Evolutionary conservation across 352 stramenopile genomes (phyloP).

Genomic region (Globisporangium heterothallicum): DNA sequence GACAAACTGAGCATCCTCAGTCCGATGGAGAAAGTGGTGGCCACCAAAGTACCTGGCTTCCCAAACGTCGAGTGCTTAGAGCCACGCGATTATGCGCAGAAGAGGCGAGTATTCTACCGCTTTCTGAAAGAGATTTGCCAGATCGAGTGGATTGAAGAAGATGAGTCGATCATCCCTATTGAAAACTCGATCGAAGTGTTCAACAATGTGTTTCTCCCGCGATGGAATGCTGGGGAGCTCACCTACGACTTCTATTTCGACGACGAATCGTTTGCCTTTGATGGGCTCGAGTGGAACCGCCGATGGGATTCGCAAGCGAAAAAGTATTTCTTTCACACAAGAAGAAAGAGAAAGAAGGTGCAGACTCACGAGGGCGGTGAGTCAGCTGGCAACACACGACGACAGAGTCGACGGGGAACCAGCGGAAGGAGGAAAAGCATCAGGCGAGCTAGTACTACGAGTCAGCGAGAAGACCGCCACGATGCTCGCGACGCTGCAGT

Average conservation of each 20-base stretch:
- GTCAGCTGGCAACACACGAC: background rate
- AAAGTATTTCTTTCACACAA: conserved; percentile 34
- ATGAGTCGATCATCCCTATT: conserved; percentile 34
- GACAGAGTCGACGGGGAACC: conserved; percentile 4
- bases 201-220: conserved; percentile 30
- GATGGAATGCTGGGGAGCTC: conserved; percentile 39
- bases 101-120: conserved; percentile 41
- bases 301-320: conserved; percentile 23
- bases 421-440: conserved; percentile 7
- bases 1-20: background rate
- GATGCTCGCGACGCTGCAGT: background rate
- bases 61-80: conserved; percentile 23
- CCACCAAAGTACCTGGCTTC: conserved; percentile 29
- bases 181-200: conserved; percentile 40
- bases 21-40: background rate
- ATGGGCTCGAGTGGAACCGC: conserved; percentile 29
- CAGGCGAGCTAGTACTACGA: background rate
- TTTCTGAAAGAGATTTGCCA: conserved; percentile 41
- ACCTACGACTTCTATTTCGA: conserved; percentile 61
- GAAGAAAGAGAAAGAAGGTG: conserved; percentile 11
- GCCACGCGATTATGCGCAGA: conserved; percentile 26
- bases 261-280: conserved; percentile 36
- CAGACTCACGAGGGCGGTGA: background rate
- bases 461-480: background rate
- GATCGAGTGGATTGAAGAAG: conserved; percentile 47